phyloP scores from a whole-genome alignment of 768 basidiomycete genomes.

The Phanerodontia chrysosporium region DNA sequence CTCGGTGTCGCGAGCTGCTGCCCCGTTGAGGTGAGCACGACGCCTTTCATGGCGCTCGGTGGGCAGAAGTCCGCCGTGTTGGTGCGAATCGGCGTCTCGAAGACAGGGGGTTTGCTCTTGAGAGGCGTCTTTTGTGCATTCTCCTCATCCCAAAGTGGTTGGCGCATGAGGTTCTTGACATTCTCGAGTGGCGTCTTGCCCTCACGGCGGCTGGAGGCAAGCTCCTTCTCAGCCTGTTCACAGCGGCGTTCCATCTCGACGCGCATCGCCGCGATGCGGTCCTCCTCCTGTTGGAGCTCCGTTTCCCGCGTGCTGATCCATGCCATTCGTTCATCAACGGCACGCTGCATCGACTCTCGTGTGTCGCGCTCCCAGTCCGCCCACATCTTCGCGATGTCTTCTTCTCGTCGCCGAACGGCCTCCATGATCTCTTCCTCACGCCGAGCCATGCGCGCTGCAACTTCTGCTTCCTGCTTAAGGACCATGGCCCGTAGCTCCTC shows the following conservation, averaged over 20 bases:
- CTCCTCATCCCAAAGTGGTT: constrained; percentile 23
- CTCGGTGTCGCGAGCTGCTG: constrained; percentile 69
- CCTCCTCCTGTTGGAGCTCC: constrained; percentile 50
- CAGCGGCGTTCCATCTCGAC: constrained; percentile 49
- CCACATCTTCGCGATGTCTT: constrained; percentile 62
- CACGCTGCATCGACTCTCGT: constrained; percentile 30
- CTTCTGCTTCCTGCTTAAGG: constrained; percentile 65
- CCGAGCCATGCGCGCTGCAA: constrained; percentile 56
- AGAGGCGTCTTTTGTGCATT: constrained; percentile 26
- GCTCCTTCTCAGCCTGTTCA: constrained; percentile 38
- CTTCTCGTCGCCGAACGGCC: constrained; percentile 60
- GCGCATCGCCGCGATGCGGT: constrained; percentile 41
- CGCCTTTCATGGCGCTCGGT: constrained; percentile 47
- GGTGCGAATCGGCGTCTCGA: constrained; percentile 50
- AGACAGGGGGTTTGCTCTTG: constrained; percentile 26
- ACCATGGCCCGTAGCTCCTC: constrained; percentile 65
- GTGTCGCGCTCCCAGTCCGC: constrained; percentile 44
- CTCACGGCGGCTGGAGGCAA: neutral
- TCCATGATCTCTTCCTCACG: constrained; percentile 72
- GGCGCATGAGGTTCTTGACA: constrained; percentile 55
- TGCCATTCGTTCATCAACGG: constrained; percentile 36
- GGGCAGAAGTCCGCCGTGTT: constrained; percentile 21
- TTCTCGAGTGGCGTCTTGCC: constrained; percentile 63
- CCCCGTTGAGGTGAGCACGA: constrained; percentile 76
- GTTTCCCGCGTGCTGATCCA: constrained; percentile 49